Conservation (phyloP, 805 yeast genomes). For the Candida ficus region DNA sequence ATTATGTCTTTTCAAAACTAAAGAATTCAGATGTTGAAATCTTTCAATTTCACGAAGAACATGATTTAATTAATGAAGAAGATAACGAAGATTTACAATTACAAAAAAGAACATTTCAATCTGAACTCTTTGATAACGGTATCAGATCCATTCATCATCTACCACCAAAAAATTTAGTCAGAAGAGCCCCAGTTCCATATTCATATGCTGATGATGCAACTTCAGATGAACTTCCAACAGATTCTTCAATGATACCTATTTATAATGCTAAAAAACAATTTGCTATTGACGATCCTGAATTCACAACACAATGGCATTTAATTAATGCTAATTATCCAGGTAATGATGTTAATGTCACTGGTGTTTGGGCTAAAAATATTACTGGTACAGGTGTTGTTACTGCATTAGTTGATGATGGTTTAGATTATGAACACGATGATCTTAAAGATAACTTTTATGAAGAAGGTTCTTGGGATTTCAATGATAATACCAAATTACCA, state of each 20-base stretch:
- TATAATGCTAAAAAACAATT: slow-evolving; percentile 46
- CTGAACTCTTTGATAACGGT: slow-evolving; percentile 17
- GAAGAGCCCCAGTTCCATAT: slow-evolving; percentile 53
- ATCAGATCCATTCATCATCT: slow-evolving; percentile 49
- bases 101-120: slow-evolving; percentile 15
- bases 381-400: slow-evolving; percentile 81
- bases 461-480: slow-evolving; percentile 92
- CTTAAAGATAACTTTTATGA: slow-evolving; percentile 60
- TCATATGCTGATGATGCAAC: no score
- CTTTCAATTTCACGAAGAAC: slow-evolving; percentile 10
- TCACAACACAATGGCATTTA: slow-evolving; percentile 88
- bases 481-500: slow-evolving; percentile 69
- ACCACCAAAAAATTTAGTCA: slow-evolving; percentile 46
- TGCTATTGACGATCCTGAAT: slow-evolving; percentile 77
- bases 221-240: slow-evolving; percentile 32
- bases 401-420: slow-evolving; percentile 92
- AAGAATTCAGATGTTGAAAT: slow-evolving; percentile 21
- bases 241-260: slow-evolving; percentile 46
- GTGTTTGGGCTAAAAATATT: slow-evolving; percentile 76
- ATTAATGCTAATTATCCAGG: slow-evolving; percentile 69
- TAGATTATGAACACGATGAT: slow-evolving; percentile 78
- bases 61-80: slow-evolving; percentile 6
- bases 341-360: slow-evolving; percentile 80
- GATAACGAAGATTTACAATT: slow-evolving; percentile 7
- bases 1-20: slow-evolving; percentile 59